A percentile compares a stretch with the other conserved stretches of the same genome.
phyloP scores from a whole-genome alignment of 2,329 filamentous ascomycete species.

The Claviceps paspali region DNA sequence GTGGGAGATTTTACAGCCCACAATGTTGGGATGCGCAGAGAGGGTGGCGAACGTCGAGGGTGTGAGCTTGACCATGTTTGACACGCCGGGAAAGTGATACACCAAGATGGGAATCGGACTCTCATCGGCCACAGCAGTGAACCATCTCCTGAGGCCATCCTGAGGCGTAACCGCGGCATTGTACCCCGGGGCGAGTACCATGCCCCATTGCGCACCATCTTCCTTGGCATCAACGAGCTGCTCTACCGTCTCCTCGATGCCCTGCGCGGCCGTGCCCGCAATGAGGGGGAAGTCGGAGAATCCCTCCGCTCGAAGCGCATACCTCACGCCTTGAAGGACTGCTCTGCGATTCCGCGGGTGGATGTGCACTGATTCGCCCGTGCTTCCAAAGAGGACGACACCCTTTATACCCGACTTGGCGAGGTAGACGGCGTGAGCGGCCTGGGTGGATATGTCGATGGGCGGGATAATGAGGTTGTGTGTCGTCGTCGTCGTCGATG shows the following conservation, averaged over 20 bases:
- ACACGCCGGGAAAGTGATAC: conserved; percentile 53
- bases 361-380: conserved; percentile 49
- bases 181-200: conserved; percentile 45
- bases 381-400: conserved; percentile 47
- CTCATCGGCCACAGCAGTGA: conserved; percentile 39
- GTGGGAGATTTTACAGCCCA: conserved; percentile 55
- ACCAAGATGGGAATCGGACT: conserved; percentile 43
- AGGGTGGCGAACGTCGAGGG: conserved; percentile 42
- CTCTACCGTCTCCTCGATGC: conserved; percentile 44
- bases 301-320: conserved; percentile 38
- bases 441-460: conserved; percentile 43
- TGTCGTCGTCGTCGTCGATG: conserved; percentile 13
- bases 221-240: conserved; percentile 39
- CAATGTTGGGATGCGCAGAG: conserved; percentile 48
- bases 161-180: conserved; percentile 40
- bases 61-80: conserved; percentile 45
- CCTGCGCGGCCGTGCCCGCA: conserved; percentile 44
- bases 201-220: conserved; percentile 43
- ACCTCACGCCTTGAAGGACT: conserved; percentile 38
- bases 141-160: conserved; percentile 42
- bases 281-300: conserved; percentile 45
- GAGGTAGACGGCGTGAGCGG: conserved; percentile 42
- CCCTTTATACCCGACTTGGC: conserved; percentile 44
- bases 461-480: conserved; percentile 30
- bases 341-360: conserved; percentile 39